Conservation (phyloP, 1,139 yeast genomes). For the Scheffersomyces titani region DNA sequence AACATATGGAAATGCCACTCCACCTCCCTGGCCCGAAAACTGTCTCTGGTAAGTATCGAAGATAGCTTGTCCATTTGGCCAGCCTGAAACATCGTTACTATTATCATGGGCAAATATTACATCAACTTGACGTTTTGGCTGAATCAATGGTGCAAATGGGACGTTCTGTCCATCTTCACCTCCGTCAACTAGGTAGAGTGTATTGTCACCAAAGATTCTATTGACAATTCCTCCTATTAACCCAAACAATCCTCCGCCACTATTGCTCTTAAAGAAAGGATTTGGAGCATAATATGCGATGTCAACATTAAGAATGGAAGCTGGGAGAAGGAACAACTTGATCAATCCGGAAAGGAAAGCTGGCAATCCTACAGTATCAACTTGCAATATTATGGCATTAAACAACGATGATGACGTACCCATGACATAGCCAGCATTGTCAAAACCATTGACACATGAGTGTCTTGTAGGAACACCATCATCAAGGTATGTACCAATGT, state of each 20-base stretch:
- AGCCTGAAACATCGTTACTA: constrained; percentile 12
- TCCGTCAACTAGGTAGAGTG: constrained; percentile 21
- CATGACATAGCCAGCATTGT: constrained; percentile 22
- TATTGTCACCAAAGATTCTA: constrained; percentile 9
- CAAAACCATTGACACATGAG: constrained; percentile 19
- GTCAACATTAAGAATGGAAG: constrained; percentile 29
- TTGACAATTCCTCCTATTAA: constrained; percentile 7
- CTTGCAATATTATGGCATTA: constrained; percentile 33
- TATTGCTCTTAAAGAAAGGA: constrained; percentile 22
- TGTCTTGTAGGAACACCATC: constrained; percentile 27
- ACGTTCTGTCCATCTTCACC: constrained; percentile 21
- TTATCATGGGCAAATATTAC: constrained; percentile 22
- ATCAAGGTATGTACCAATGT: constrained; percentile 31
- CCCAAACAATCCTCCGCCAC: constrained; percentile 25
- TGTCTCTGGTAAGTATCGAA: constrained; percentile 20
- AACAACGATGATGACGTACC: constrained; percentile 23
- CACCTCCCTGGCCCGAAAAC: constrained; percentile 18
- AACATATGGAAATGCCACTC: constrained; percentile 29
- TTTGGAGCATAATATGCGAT: constrained; percentile 20
- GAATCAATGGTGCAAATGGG: constrained; percentile 20
- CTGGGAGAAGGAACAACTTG: constrained; percentile 37
- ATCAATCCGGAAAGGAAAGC: constrained; percentile 36
- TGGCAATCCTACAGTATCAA: constrained; percentile 14
- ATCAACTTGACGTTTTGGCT: constrained; percentile 18
- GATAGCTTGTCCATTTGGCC: constrained; percentile 21